phyloP scores from a whole-genome alignment of 108 stramenopile species.

The Nitzschia sp. region DNA sequence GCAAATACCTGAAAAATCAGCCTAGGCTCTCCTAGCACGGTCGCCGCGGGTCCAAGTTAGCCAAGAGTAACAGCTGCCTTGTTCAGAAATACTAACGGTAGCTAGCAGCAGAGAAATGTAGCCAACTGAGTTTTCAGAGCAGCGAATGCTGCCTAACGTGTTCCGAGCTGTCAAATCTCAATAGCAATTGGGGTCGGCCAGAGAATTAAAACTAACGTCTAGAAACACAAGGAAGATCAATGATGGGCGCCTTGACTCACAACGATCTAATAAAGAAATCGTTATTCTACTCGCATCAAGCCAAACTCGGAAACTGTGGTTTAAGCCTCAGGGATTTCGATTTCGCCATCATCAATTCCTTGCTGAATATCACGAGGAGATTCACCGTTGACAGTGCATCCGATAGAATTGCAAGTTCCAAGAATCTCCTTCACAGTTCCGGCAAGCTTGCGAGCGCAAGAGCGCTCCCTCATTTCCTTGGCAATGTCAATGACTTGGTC shows the following conservation, averaged over 20 bases:
- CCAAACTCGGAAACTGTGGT: neutral
- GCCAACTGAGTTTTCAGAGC: no score
- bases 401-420: conserved; percentile 98
- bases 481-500: conserved; percentile 99
- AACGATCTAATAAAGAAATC: neutral
- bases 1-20: no score
- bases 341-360: conserved; percentile 91
- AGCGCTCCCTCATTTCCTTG: conserved; percentile 95
- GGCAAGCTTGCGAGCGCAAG: conserved; percentile 92
- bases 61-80: no score
- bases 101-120: no score
- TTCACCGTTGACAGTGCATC: conserved; percentile 99
- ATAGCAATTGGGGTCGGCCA: no score
- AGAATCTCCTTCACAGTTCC: conserved; percentile 99
- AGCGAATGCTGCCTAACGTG: no score
- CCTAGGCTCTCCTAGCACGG: no score
- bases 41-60: no score
- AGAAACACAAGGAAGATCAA: no score
- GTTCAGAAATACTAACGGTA: no score
- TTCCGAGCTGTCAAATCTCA: no score
- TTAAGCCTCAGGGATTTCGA: conserved; percentile 94
- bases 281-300: conserved; percentile 2
- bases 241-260: conserved; percentile 5
- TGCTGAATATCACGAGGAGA: conserved; percentile 91
- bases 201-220: no score